Percentiles rank a stretch among this genome's conserved stretches.
Evolutionary conservation across 768 basidiomycete species (phyloP).

Genomic region (Termitomyces sp.): DNA sequence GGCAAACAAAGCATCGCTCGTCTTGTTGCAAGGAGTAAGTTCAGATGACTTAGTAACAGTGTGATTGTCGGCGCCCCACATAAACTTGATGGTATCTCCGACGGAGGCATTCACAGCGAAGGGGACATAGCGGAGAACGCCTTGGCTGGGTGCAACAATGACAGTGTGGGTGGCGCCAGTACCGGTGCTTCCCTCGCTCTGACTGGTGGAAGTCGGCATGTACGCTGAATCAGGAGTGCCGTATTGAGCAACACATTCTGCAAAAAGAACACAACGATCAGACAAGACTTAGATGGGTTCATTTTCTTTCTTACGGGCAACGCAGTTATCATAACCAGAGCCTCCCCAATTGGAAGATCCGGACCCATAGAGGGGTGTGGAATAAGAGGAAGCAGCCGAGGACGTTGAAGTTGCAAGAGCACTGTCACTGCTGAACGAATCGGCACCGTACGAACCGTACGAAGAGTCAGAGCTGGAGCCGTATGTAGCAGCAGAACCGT

Average conservation of each 20-base stretch:
- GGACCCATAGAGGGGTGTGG: conserved; percentile 60
- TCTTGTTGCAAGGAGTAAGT: conserved; percentile 73
- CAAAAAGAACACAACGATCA: conserved; percentile 3
- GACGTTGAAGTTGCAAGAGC: conserved; percentile 23
- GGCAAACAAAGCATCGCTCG: conserved; percentile 54
- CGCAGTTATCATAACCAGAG: conserved; percentile 63
- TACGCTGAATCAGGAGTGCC: conserved; percentile 38
- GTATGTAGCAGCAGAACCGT: conserved; percentile 16
- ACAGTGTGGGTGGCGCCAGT: conserved; percentile 68
- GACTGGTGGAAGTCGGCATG: conserved; percentile 33
- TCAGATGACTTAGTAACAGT: conserved; percentile 79
- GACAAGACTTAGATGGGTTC: not conserved
- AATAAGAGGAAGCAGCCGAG: conserved; percentile 27
- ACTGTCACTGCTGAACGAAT: conserved; percentile 19
- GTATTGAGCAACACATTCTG: conserved; percentile 69
- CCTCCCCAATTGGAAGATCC: conserved; percentile 58
- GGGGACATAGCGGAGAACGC: conserved; percentile 73
- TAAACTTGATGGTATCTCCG: conserved; percentile 74
- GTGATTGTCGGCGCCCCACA: conserved; percentile 79
- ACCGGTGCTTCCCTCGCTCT: conserved; percentile 35
- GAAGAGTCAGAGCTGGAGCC: conserved; percentile 21
- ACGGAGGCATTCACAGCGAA: conserved; percentile 74
- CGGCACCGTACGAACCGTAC: conserved; percentile 23
- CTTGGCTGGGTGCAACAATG: conserved; percentile 75
- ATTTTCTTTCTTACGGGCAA: conserved; percentile 53